Percentiles rank a stretch among this genome's conserved stretches.
Evolutionary conservation across 495 filamentous ascomycete species (phyloP).

Genomic region (Aspergillus heteromorphus): DNA sequence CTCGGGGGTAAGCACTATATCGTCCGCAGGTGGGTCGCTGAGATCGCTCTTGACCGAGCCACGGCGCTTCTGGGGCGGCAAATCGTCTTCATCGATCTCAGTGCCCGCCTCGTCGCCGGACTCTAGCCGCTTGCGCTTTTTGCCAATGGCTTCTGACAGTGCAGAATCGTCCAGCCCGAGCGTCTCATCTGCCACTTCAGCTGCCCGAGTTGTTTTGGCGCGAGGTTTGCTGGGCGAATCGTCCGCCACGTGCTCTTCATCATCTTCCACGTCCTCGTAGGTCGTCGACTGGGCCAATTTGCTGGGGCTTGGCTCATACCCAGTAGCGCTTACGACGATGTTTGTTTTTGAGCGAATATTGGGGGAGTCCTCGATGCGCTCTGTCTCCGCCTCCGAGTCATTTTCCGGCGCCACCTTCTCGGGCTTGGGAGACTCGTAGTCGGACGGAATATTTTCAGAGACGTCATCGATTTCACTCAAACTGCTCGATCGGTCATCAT

Average conservation of each 20-base stretch:
- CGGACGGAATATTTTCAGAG: conserved; percentile 53
- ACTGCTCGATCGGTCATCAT: conserved; percentile 59
- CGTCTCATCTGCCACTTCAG: conserved; percentile 21
- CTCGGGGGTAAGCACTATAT: conserved; percentile 25
- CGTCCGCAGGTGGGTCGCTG: conserved; percentile 35
- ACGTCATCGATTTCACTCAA: conserved; percentile 90
- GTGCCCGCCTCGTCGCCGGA: conserved; percentile 36
- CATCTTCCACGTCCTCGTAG: conserved; percentile 38
- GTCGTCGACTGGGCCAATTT: conserved; percentile 55
- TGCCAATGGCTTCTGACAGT: conserved; percentile 28
- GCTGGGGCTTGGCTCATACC: conserved; percentile 59
- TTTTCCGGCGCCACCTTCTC: conserved; percentile 48
- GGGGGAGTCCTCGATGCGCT: conserved; percentile 89
- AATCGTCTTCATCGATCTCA: conserved; percentile 40
- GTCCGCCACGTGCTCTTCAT: conserved; percentile 33
- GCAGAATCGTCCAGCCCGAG: conserved; percentile 27
- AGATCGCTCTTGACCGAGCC: conserved; percentile 41
- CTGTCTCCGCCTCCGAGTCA: conserved; percentile 98
- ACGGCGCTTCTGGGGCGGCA: conserved; percentile 40
- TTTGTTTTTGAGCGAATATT: conserved; percentile 60
- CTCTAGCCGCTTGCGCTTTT: conserved; percentile 47
- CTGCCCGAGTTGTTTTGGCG: conserved; percentile 28
- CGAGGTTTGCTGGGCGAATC: conserved; percentile 40
- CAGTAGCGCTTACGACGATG: conserved; percentile 50
- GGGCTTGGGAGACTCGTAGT: conserved; percentile 46